Conservation (phyloP, 225 moss, liverwort and hornwort species). For the Pleurozium schreberi region DNA sequence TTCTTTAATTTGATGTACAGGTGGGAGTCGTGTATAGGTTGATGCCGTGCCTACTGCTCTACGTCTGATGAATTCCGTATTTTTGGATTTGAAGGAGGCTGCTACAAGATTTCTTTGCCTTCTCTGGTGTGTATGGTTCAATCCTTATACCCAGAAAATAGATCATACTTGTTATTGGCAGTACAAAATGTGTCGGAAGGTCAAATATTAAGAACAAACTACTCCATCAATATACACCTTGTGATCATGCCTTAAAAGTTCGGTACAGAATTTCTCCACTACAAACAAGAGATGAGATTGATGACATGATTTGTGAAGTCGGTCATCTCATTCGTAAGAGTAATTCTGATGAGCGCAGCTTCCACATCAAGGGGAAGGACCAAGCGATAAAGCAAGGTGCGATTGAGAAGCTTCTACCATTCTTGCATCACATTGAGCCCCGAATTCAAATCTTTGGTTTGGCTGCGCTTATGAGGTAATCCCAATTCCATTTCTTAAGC, state of each 20-base stretch:
- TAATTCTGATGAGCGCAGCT: constrained; percentile 5
- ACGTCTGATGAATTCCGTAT: constrained; percentile 9
- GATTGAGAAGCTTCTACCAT: constrained; percentile 29
- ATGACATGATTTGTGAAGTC: background rate
- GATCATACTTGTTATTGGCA: background rate
- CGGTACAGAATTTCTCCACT: background rate
- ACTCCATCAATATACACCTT: background rate
- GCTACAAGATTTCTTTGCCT: constrained; percentile 61
- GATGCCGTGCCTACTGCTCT: constrained; percentile 21
- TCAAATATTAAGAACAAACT: background rate
- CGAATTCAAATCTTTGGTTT: constrained; percentile 35
- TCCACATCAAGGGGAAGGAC: constrained; percentile 40
- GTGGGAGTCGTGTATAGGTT: constrained; percentile 24
- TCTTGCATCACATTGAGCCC: constrained; percentile 33
- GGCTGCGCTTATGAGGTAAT: constrained; percentile 43
- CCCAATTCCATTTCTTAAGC: background rate
- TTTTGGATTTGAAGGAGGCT: constrained; percentile 63
- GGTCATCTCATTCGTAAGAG: background rate
- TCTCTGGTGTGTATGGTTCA: constrained; percentile 18
- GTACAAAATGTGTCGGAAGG: background rate
- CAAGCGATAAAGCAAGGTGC: constrained; percentile 40
- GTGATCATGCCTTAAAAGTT: background rate
- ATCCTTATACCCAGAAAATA: background rate
- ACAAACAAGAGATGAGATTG: background rate
- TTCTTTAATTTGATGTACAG: constrained; percentile 1